These are phyloP conservation scores for Amanita rimosa DNA, from an alignment of 768 basidiomycete species.

Conservation along the genomic window DNA sequence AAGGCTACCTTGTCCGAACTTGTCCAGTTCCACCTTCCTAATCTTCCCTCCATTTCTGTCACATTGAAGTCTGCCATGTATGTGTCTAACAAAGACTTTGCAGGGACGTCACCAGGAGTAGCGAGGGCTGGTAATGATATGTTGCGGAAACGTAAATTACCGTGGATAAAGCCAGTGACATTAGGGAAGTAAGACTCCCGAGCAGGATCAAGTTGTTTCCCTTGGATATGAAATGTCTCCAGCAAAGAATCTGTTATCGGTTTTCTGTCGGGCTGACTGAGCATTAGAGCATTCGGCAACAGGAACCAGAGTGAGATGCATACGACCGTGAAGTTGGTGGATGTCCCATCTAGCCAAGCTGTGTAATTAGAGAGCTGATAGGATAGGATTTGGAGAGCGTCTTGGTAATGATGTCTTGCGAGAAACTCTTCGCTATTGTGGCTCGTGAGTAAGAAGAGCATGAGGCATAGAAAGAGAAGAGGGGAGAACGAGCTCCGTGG, in stretches of 20 bases:
- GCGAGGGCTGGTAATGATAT: slow-evolving; percentile 38
- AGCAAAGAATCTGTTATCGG: slow-evolving; percentile 33
- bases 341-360: slow-evolving; percentile 61
- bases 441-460: slow-evolving; percentile 73
- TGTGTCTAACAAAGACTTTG: slow-evolving; percentile 16
- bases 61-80: slow-evolving; percentile 40
- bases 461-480: slow-evolving; percentile 61
- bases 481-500: slow-evolving; percentile 56
- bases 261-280: slow-evolving; percentile 35
- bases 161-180: slow-evolving; percentile 70
- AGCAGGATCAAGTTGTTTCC: slow-evolving; percentile 30
- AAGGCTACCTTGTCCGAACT: slow-evolving; percentile 49
- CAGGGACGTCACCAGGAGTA: not conserved
- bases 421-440: slow-evolving; percentile 60
- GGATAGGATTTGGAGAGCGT: slow-evolving; percentile 45
- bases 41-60: slow-evolving; percentile 33
- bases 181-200: slow-evolving; percentile 58
- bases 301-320: slow-evolving; percentile 11
- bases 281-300: not conserved
- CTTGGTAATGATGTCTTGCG: slow-evolving; percentile 52
- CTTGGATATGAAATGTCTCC: slow-evolving; percentile 33
- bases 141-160: slow-evolving; percentile 50
- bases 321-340: slow-evolving; percentile 57
- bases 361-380: slow-evolving; percentile 64
- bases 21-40: slow-evolving; percentile 65